Base-by-base conservation (phyloP, 306 rosid genomes). In the Rosa chinensis region DNA sequence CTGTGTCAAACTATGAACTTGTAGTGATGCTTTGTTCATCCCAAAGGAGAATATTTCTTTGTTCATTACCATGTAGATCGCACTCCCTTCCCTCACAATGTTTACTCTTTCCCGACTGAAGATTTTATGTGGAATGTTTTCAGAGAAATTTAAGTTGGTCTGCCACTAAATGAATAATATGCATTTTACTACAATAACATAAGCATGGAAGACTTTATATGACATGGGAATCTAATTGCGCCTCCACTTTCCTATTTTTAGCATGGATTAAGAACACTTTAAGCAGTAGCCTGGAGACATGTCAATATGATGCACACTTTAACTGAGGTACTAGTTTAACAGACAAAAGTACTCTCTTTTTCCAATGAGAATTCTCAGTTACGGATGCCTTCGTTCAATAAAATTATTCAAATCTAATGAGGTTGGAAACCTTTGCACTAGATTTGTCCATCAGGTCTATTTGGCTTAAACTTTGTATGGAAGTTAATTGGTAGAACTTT, bases 71-170 rank as follows among this genome's bases (percentile, higher is more conserved):
- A 72, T 50, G 21, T 20, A 20, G 10, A 73, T 73, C 7, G 3
- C 2, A 2, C 66, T 32, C 44, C n/a, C n/a, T n/a, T n/a, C 45
- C 63, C 14, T 2, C 66, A 73, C 12, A 74, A 74, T 39, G 4
- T 12, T 39, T 47, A 72, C 64, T 50, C 39, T 35, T 52, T 35
- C 6, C 64, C 9, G 12, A 0, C 76, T 10, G 37, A 50, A 73
- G 3, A 32, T 32, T 32, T 32, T 32, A 74, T 40, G 21, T 9
- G 53, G 10, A 40, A 21, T 39, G n/a, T 73, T 52, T 53, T 45
- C 12, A 20, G 10, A 23, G 77, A 47, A 47, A 76, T 66, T 64
- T 35, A 47, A 64, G 39, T 64, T 74, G n/a, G 77, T 61, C 37
- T 55, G 67, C 77, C 4, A 21, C 11, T 37, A 74, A 74, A 7